Base-by-base conservation (phyloP, 192 early-diverging fungal species). In the Chytriomyces sp. region DNA sequence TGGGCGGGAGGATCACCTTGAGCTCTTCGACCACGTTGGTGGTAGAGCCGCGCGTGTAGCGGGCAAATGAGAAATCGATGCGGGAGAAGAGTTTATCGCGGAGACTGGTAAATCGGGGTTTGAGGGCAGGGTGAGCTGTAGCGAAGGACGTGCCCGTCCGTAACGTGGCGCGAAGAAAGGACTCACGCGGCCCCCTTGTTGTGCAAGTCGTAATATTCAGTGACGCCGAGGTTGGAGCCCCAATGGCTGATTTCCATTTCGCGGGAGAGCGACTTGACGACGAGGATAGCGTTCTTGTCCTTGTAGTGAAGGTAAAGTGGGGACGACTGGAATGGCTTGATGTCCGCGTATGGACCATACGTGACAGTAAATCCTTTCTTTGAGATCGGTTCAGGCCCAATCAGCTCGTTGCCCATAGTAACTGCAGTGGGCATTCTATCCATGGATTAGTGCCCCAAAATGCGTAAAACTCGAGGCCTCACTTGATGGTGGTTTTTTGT, bases 161-260 rank as follows among this genome's bases (percentile, higher is more conserved):
- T 28, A 58, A 61, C 61, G n/a, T 34, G 10, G 17, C 31, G 22
- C 33, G 10, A 34, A 32, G 62, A 22, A 34, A 64, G 31, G 49
- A 79, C 86, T 77, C 87, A 94, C 93, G 80, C 77, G 52, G 94
- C 91, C 31, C 94, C 94, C 34, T 84, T 82, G 64, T 93, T 87
- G 74, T 89, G 81, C 67, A 94, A 70, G 75, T 84, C 81, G 54
- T 81, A 93, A 71, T 92, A 87, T 65, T 99, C 98, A 61, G 91
- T 87, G 19, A 98, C 86, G 19, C 86, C 88, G 60, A 96, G 76
- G 70, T 92, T 92, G 49, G 84, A 83, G 32, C 86, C 89, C 90
- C 92, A 92, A 69, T 95, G 94, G 74, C 91, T 93, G 52, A 98
- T 78, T 65, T 92, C 89, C 7, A 97, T 70, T 72, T 93, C 89